Evolutionary conservation across 306 rosid genomes (phyloP), one percentile per base, ranked within the genome.

Genomic region (Cicer judaicum): DNA sequence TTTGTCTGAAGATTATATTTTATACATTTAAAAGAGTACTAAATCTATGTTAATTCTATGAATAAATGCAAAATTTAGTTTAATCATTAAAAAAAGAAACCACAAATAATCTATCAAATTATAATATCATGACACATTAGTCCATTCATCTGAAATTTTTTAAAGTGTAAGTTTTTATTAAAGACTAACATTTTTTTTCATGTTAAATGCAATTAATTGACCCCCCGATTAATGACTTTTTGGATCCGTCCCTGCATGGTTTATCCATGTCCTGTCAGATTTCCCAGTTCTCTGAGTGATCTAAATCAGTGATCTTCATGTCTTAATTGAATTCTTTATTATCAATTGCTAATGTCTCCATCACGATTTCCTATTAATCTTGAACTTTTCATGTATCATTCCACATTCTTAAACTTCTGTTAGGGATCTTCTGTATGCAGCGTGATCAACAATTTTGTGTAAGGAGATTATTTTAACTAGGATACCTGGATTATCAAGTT

Each of bases 221-320:
- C 34, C 34, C 34, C 34, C 34, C 3, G 4, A 2, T 2, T 24
- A 24, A 3, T 24, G 34, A 24, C 34, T 24, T 24, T 24, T 3
- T 24, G 34, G 34, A 24, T 24, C 34, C 4, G 34, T 24, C 34
- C 34, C 34, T 24, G 34, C 34, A 24, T 54, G 16, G 66, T 63
- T 68, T 10, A 44, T 61, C 47, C 64, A 57, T 38, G 19, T 13
- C 56, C 39, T 42, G 5, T 74, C 11, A 55, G 77, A 47, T 68
- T 78, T 65, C 42, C 48, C 3, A 40, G 64, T 66, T 72, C 43
- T 56, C 71, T 47, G 72, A 74, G 49, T 63, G 64, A 64, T 38
- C 39, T 67, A 76, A 70, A 74, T 16, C 64, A 54, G 29, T 12
- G 13, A 73, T 43, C 7, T 56, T 54, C 78, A 49, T 10, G 10